Evolutionary conservation across 805 yeast genomes (phyloP).

Genomic region (Yamadazyma sp.): DNA sequence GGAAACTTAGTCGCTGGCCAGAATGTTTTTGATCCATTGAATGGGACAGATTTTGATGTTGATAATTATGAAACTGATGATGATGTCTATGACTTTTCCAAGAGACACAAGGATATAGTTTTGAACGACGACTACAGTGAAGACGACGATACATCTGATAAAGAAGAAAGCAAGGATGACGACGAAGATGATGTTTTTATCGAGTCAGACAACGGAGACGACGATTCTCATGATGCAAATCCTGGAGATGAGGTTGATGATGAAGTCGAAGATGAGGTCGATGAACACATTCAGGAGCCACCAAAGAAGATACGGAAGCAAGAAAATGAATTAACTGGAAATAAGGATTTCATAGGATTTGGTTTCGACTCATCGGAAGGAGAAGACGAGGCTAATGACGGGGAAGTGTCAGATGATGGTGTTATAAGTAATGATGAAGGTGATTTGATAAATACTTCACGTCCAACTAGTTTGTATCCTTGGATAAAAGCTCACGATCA

Average conservation of each 20-base stretch:
- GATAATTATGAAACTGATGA: conserved; percentile 5
- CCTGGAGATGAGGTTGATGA: conserved; percentile 1
- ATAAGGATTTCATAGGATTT: conserved; percentile 55
- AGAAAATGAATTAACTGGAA: conserved; percentile 39
- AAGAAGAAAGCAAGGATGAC: conserved; percentile 16
- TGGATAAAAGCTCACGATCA: conserved; percentile 83
- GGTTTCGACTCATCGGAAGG: conserved; percentile 48
- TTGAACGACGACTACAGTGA: conserved; percentile 28
- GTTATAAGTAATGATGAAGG: conserved; percentile 36
- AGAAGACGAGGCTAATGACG: conserved; percentile 19
- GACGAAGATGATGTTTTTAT: conserved; percentile 13
- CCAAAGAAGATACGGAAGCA: conserved; percentile 6
- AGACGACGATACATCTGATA: conserved; percentile 3
- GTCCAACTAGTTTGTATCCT: conserved; percentile 47
- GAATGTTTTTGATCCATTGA: conserved; percentile 23
- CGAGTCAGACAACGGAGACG: conserved; percentile 16
- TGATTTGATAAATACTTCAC: conserved; percentile 18
- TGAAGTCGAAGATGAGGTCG: neutral
- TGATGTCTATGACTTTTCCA: conserved; percentile 4
- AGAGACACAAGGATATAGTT: conserved; percentile 19
- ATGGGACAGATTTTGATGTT: conserved; percentile 12
- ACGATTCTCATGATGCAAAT: conserved; percentile 11
- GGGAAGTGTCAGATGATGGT: conserved; percentile 28
- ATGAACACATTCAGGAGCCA: conserved; percentile 5
- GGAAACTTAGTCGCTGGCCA: conserved; percentile 12